A percentile compares a stretch with the other conserved stretches of the same genome.
Evolutionary conservation across 2,329 filamentous ascomycete genomes (phyloP).

Genomic region (Cladosporium austrohemisphaericum): DNA sequence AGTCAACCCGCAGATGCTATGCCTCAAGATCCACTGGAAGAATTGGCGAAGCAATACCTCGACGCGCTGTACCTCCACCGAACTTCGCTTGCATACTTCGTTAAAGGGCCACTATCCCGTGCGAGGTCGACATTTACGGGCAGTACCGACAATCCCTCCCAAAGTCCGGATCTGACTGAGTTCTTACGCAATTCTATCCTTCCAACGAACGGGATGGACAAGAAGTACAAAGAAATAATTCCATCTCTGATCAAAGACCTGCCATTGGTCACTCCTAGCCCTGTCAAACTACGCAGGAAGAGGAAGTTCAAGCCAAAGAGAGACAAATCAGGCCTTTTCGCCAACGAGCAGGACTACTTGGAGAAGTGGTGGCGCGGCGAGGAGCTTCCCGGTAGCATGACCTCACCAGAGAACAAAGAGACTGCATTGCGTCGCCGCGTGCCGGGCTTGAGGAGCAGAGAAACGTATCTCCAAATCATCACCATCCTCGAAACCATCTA

Average conservation of each 20-base stretch:
- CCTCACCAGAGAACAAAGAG: conserved; percentile 43
- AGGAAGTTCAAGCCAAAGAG: conserved; percentile 62
- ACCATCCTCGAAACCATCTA: conserved; percentile 73
- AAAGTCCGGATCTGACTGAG: conserved; percentile 60
- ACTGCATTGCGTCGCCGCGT: conserved; percentile 57
- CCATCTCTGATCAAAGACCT: conserved; percentile 61
- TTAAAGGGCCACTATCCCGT: conserved; percentile 74
- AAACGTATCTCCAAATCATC: conserved; percentile 78
- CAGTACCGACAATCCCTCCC: conserved; percentile 57
- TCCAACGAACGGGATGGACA: conserved; percentile 61
- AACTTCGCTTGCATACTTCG: conserved; percentile 78
- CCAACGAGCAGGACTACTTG: conserved; percentile 61
- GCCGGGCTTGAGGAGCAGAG: conserved; percentile 65
- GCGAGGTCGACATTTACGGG: conserved; percentile 67
- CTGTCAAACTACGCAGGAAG: conserved; percentile 40
- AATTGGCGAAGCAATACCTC: conserved; percentile 36
- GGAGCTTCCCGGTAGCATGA: conserved; percentile 39
- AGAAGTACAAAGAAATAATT: conserved; percentile 72
- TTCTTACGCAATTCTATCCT: conserved; percentile 55
- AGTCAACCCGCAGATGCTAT: background rate
- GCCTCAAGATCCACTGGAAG: conserved; percentile 24
- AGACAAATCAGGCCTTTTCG: conserved; percentile 66
- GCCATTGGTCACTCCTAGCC: conserved; percentile 33
- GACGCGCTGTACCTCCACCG: conserved; percentile 49
- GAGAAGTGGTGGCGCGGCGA: conserved; percentile 66